phyloP scores from a whole-genome alignment of 306 rosid genomes.

The Prunus dulcis region DNA sequence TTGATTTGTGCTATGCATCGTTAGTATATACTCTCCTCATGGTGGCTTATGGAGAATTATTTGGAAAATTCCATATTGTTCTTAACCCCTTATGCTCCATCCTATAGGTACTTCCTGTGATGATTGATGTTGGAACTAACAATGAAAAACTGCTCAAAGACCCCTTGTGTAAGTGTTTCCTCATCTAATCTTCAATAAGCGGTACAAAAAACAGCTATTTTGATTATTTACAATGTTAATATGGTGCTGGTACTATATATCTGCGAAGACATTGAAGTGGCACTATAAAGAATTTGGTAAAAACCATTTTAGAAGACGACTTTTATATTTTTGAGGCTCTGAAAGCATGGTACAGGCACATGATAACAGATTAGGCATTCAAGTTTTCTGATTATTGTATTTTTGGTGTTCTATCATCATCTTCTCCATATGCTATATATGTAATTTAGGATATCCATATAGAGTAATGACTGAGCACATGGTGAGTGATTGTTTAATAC shows the following conservation, averaged over 20 bases:
- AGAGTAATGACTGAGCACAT: neutral
- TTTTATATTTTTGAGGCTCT: neutral
- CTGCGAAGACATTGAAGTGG: neutral
- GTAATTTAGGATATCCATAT: neutral
- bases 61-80: neutral
- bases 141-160: slow-evolving; percentile 77
- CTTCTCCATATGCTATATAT: neutral
- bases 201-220: neutral
- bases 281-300: neutral
- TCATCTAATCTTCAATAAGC: slow-evolving; percentile 17
- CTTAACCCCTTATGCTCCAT: neutral
- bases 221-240: neutral
- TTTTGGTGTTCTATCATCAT: neutral
- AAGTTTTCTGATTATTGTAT: neutral
- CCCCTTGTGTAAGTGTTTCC: slow-evolving; percentile 68
- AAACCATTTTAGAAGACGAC: neutral
- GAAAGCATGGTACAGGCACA: neutral
- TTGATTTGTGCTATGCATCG: neutral
- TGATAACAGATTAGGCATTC: neutral
- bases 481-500: neutral
- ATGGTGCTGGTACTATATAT: neutral
- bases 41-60: neutral
- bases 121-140: slow-evolving; percentile 99
- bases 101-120: slow-evolving; percentile 89
- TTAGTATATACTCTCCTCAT: neutral